phyloP scores from a whole-genome alignment of 176 grass and related monocot species.

The Carex scoparia region DNA sequence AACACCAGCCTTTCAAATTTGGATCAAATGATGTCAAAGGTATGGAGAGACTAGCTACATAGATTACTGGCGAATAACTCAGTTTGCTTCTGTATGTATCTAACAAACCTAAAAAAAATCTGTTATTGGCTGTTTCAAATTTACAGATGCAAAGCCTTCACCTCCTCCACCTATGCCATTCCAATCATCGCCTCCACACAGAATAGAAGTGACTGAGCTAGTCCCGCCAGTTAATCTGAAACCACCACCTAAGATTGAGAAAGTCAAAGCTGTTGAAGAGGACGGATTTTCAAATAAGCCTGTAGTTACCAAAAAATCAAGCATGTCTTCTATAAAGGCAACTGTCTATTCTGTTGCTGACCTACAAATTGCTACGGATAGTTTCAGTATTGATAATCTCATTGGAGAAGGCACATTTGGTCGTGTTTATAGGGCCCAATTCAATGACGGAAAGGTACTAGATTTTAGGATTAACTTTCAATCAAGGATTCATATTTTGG shows the following conservation, averaged over 20 bases:
- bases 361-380: conserved; percentile 90
- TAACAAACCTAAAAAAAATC: neutral
- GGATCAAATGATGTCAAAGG: conserved; percentile 70
- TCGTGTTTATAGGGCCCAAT: conserved; percentile 81
- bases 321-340: conserved; percentile 51
- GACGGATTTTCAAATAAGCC: conserved; percentile 68
- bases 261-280: conserved; percentile 65
- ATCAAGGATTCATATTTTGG: neutral
- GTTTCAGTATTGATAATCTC: conserved; percentile 80
- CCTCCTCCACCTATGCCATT: conserved; percentile 39
- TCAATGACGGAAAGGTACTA: conserved; percentile 82
- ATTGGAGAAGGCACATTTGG: conserved; percentile 93
- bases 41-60: conserved; percentile 18
- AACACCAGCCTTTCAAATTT: conserved; percentile 69
- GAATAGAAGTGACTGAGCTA: conserved; percentile 22
- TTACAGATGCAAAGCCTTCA: conserved; percentile 55
- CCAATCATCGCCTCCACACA: conserved; percentile 37
- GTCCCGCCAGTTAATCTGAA: conserved; percentile 46
- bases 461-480: neutral
- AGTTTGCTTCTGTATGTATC: neutral
- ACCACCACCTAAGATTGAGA: conserved; percentile 71
- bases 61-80: neutral
- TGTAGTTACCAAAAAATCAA: conserved; percentile 40
- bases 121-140: neutral
- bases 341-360: conserved; percentile 91